Evolutionary conservation across 768 basidiomycete species (phyloP), one percentile per base, ranked within the genome.

Genomic region (Cystobasidium tubakii): DNA sequence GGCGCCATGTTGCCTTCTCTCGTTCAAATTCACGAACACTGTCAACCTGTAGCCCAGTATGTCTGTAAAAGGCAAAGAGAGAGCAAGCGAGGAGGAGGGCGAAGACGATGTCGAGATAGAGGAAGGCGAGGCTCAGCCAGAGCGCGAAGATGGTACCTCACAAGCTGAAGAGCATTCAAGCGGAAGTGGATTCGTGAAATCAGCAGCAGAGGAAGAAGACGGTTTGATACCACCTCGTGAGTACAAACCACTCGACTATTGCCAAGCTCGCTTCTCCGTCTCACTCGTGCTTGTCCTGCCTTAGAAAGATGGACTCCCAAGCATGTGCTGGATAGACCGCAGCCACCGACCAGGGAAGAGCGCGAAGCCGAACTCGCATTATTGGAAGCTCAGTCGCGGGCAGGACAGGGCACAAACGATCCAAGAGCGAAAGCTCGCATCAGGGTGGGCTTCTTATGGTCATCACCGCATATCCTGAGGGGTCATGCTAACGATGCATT

Each of bases 281-380:
- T 50, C 46, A 50, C 39, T 50, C 9, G 9, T 3, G 46, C 46
- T 50, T 19, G 46, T 19, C n/a, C 21, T 4, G 9, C 46, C 53
- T 6, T 39, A 25, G 72, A 74, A 0, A n/a, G 55, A 82, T 96
- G 94, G 94, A 84, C 83, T 57, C 93, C 94, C 0, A 85, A 83
- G 64, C 85, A 83, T 63, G 87, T 92, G 79, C 82, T 88, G 9
- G 85, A 87, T 29, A 83, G 84, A 0, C 85, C 87, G n/a, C 87
- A 88, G 46, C 90, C 92, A 1, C 82, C 83, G 39, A 87, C 88
- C 1, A 88, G 88, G 54, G 93, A 94, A 74, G 85, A 86, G 88
- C 88, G 80, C 80, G 84, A 94, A 77, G 87, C 88, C 74, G 91
- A 94, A 78, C 83, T 90, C 75, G 90, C 90, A 0, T 21, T 71